phyloP scores from a whole-genome alignment of 2,329 filamentous ascomycete genomes.

The Eutypella sp. region DNA sequence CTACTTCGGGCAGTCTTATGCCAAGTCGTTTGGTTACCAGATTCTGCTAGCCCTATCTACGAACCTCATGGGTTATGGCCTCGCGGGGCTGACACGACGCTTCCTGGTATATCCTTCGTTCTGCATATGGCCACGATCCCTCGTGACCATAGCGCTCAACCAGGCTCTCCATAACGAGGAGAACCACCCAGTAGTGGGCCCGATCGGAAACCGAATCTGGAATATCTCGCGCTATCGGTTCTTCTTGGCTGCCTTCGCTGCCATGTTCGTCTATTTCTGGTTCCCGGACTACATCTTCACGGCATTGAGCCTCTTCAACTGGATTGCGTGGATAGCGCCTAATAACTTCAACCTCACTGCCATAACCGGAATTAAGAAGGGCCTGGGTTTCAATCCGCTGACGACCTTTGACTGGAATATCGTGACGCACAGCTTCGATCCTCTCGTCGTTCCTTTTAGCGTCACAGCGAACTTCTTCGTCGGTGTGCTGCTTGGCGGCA shows the following conservation, averaged over 20 bases:
- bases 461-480: background rate
- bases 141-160: slow-evolving; percentile 44
- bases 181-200: slow-evolving; percentile 32
- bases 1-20: slow-evolving; percentile 45
- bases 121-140: slow-evolving; percentile 43
- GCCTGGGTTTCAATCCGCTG: slow-evolving; percentile 30
- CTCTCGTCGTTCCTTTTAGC: slow-evolving; percentile 11
- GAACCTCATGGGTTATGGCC: slow-evolving; percentile 49
- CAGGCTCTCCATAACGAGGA: slow-evolving; percentile 41
- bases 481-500: background rate
- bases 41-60: slow-evolving; percentile 44
- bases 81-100: slow-evolving; percentile 46
- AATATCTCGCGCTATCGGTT: slow-evolving; percentile 40
- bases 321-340: slow-evolving; percentile 48
- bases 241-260: slow-evolving; percentile 36
- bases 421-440: slow-evolving; percentile 15
- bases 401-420: slow-evolving; percentile 38
- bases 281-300: slow-evolving; percentile 45
- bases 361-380: slow-evolving; percentile 29
- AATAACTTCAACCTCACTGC: slow-evolving; percentile 26
- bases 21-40: slow-evolving; percentile 41
- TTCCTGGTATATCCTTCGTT: slow-evolving; percentile 49
- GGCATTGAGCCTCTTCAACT: slow-evolving; percentile 43
- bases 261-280: slow-evolving; percentile 49
- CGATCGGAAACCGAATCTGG: slow-evolving; percentile 35